These are phyloP conservation scores for Suhomyces maxii DNA, from an alignment of 1,139 yeast genomes.

Conservation along the genomic window DNA sequence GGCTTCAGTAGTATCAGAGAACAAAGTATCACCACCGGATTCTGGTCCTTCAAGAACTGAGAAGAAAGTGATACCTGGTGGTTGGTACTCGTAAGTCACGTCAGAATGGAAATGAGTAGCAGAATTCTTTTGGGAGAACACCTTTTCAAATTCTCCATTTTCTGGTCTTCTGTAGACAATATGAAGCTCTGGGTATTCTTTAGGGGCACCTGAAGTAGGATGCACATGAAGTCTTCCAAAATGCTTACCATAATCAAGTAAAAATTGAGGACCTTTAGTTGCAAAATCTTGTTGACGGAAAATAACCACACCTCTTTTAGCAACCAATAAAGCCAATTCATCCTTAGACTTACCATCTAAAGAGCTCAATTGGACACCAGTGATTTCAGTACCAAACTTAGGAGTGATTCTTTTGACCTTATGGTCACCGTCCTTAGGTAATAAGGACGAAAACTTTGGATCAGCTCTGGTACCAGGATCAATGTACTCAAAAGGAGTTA, in stretches of 20 bases:
- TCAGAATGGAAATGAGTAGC: conserved; percentile 42
- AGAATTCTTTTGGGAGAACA: conserved; percentile 23
- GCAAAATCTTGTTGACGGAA: conserved; percentile 41
- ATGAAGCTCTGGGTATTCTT: conserved; percentile 35
- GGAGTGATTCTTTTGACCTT: conserved; percentile 51
- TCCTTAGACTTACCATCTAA: conserved; percentile 30
- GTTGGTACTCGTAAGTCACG: conserved; percentile 39
- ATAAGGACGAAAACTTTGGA: conserved; percentile 49
- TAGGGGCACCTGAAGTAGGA: conserved; percentile 42
- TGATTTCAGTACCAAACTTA: conserved; percentile 62
- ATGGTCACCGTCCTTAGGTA: conserved; percentile 30
- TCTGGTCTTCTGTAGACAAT: conserved; percentile 31
- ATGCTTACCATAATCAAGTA: conserved; percentile 29
- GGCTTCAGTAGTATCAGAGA: conserved; percentile 28
- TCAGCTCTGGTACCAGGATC: conserved; percentile 62
- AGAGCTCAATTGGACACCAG: conserved; percentile 27
- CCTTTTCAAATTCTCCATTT: conserved; percentile 24
- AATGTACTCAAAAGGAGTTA: conserved; percentile 39
- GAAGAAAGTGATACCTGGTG: conserved; percentile 39
- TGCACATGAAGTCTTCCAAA: conserved; percentile 42
- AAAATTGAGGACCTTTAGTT: conserved; percentile 31
- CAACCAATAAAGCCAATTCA: conserved; percentile 38
- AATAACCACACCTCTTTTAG: conserved; percentile 39
- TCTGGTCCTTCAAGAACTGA: conserved; percentile 40
- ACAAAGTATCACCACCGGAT: conserved; percentile 39